phyloP scores from a whole-genome alignment of 1,284 basidiomycete species.

The Anthracocystis walkeri region DNA sequence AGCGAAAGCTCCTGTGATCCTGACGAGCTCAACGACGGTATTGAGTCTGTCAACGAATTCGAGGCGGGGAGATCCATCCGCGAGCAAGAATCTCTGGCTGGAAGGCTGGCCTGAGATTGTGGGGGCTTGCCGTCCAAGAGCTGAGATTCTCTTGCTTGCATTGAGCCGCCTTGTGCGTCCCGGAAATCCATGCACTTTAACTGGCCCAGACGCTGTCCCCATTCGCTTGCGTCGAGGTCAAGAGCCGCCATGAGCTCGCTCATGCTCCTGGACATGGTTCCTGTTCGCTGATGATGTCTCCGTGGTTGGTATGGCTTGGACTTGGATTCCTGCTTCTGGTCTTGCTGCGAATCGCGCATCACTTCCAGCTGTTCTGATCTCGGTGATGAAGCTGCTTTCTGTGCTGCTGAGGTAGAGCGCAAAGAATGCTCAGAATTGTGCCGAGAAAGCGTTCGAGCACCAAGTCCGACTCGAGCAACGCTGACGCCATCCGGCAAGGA shows the following conservation, averaged over 20 bases:
- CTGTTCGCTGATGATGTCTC: constrained; percentile 20
- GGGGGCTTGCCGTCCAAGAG: background rate
- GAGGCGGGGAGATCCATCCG: constrained; percentile 7
- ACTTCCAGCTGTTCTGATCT: constrained; percentile 10
- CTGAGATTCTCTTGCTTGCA: constrained; percentile 10
- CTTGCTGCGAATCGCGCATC: constrained; percentile 2
- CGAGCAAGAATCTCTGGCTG: background rate
- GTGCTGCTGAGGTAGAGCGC: background rate
- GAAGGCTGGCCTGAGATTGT: background rate
- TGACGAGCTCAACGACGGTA: constrained; percentile 30
- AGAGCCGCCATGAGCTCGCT: constrained; percentile 46
- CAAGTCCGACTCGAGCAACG: constrained; percentile 31
- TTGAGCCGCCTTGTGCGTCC: background rate
- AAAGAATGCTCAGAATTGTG: constrained; percentile 9
- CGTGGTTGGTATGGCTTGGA: background rate
- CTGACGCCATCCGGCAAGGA: background rate
- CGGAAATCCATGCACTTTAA: constrained; percentile 3
- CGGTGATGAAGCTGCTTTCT: background rate
- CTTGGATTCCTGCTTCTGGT: background rate
- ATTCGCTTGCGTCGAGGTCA: constrained; percentile 31
- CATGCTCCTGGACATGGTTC: constrained; percentile 40
- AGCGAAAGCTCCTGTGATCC: constrained; percentile 28
- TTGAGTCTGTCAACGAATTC: constrained; percentile 26
- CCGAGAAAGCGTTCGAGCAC: constrained; percentile 8
- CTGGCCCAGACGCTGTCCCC: constrained; percentile 13